Base-by-base conservation (phyloP, 2,329 filamentous ascomycete species). In the Alternaria alternata region DNA sequence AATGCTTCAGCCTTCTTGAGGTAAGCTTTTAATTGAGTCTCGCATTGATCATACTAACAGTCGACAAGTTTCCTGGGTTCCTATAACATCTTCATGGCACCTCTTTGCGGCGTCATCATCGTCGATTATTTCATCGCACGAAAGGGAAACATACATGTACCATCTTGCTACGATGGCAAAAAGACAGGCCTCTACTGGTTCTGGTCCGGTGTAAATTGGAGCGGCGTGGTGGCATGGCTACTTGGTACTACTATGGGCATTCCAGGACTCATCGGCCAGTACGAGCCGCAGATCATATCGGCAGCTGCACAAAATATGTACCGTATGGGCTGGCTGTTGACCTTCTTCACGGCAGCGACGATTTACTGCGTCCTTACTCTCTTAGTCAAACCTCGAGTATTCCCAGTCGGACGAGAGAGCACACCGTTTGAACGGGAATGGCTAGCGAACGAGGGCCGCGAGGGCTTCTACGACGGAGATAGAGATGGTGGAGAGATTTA, bases 141-240 rank as follows among this genome's bases (percentile, higher is more conserved):
- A 7, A 80, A 79, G 51, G 78, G 80, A 6, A 82, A 82, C 43
- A 60, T 81, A 9, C 78, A 81, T 53, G 69, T 81, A 5, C 78
- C 79, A 0, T 77, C 73, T 1, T 72, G 80, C 9, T 82, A 80
- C 55, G 36, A 62, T n/a, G 60, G 65, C 16, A 61, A 44, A 24
- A 65, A 65, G 26, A 66, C 41, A 11, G 61, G 64, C 1, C 68
- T 75, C 4, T 78, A 78, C 57, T 74, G 66, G 64, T 78, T 78
- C 58, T 63, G 54, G 46, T 49, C 58, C 9, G 78, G 79, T 18
- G 66, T 70, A 56, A 80, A 80, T 53, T 65, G 72, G 58, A 68
- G 70, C 8, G 78, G 77, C 36, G 64, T 68, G 5, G 65, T 66
- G 3, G 75, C 75, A 5, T 76, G 73, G 73, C 51, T 67, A 11